Conservation (phyloP, 1,139 yeast genomes). For the Yamadazyma siamensis region DNA sequence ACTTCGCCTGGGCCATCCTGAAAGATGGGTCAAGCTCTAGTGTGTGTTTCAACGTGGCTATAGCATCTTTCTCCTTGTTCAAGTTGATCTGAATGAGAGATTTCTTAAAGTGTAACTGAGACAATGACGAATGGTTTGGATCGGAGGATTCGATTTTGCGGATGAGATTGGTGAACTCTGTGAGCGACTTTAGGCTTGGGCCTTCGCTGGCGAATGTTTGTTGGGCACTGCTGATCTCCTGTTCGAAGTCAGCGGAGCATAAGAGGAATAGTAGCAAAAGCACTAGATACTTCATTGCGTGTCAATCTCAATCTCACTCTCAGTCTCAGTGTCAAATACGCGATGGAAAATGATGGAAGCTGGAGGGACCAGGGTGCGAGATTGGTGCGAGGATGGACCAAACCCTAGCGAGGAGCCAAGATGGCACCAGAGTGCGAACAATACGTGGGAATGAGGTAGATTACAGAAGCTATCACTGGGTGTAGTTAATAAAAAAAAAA, state of each 20-base stretch:
- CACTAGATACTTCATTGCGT: background rate
- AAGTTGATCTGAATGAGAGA: slow-evolving; percentile 52
- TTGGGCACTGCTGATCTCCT: slow-evolving; percentile 10
- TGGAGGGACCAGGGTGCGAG: too few species aligned
- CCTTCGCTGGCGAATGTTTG: slow-evolving; percentile 10
- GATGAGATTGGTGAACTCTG: slow-evolving; percentile 11
- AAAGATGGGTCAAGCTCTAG: slow-evolving; percentile 37
- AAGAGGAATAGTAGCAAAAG: slow-evolving; percentile 1
- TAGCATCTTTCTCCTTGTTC: slow-evolving; percentile 45
- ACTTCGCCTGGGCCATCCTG: slow-evolving; percentile 40
- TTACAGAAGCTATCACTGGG: too few species aligned
- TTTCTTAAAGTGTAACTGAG: slow-evolving; percentile 49
- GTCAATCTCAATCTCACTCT: too few species aligned
- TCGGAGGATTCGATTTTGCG: slow-evolving; percentile 6
- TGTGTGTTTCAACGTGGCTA: slow-evolving; percentile 43
- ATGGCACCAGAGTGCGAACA: too few species aligned
- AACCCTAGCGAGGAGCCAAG: too few species aligned
- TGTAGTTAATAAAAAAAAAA: too few species aligned
- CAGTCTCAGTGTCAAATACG: too few species aligned
- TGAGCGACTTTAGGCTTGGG: slow-evolving; percentile 10
- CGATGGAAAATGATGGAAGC: too few species aligned
- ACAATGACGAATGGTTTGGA: slow-evolving; percentile 10
- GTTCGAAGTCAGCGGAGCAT: slow-evolving; percentile 5
- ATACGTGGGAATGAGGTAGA: too few species aligned
- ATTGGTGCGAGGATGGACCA: too few species aligned